Percentiles rank a stretch among this genome's conserved stretches.
phyloP scores from a whole-genome alignment of 192 early-diverging fungal genomes.

The Thoreauomyces humboldtii region DNA sequence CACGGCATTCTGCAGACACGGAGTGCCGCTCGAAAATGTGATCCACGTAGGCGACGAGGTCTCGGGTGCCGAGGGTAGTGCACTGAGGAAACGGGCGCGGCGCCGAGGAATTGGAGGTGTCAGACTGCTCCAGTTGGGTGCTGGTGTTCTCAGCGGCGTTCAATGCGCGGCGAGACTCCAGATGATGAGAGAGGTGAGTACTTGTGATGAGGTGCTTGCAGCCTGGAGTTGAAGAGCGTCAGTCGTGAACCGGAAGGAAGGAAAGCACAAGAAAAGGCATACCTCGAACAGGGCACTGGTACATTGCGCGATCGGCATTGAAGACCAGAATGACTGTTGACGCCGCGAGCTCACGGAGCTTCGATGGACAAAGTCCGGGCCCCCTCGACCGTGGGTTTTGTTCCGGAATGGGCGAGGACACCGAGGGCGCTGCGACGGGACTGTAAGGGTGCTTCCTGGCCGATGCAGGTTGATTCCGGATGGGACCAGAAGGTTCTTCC shows the following conservation, averaged over 20 bases:
- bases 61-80: background rate
- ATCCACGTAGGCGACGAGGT: slow-evolving; percentile 9
- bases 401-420: no score
- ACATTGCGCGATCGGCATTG: slow-evolving; percentile 21
- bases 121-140: no score
- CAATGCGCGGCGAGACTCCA: slow-evolving; percentile 6
- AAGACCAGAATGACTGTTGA: background rate
- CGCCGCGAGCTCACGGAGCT: slow-evolving; percentile 7
- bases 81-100: background rate
- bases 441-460: no score
- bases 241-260: no score
- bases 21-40: slow-evolving; percentile 17
- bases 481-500: no score
- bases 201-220: slow-evolving; percentile 1
- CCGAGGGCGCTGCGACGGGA: no score
- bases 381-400: no score
- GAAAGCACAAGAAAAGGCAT: no score
- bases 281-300: slow-evolving; percentile 23
- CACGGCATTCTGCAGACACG: background rate
- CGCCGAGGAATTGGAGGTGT: background rate
- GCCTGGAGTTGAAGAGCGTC: background rate
- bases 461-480: no score
- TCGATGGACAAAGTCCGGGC: slow-evolving; percentile 4
- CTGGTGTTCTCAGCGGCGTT: no score
- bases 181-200: slow-evolving; percentile 9